A percentile compares a stretch with the other conserved stretches of the same genome.
Evolutionary conservation across 805 yeast species (phyloP).

Genomic region (Wickerhamomyces tratensis): DNA sequence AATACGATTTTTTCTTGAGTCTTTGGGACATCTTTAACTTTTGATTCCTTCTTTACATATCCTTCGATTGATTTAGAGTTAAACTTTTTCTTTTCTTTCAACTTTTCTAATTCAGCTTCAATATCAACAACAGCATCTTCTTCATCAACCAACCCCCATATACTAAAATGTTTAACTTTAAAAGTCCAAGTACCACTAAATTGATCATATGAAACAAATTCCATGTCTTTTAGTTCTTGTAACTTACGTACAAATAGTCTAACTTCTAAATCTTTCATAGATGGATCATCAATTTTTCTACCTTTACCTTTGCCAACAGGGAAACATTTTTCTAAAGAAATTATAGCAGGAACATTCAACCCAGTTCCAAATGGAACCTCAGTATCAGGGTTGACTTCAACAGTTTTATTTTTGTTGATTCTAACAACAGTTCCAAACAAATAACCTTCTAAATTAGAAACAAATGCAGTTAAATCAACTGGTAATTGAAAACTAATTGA

Average conservation of each 20-base stretch:
- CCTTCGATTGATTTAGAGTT: background rate
- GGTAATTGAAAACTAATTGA: constrained; percentile 56
- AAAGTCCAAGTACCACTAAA: constrained; percentile 69
- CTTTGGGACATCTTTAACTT: background rate
- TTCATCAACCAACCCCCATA: constrained; percentile 83
- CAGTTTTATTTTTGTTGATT: constrained; percentile 37
- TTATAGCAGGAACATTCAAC: constrained; percentile 67
- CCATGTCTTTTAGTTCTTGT: constrained; percentile 56
- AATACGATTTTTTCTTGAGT: background rate
- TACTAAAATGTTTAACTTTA: constrained; percentile 83
- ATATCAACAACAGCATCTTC: constrained; percentile 48
- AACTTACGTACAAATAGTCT: constrained; percentile 40
- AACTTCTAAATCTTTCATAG: constrained; percentile 27
- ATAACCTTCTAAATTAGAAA: constrained; percentile 23
- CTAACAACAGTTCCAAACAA: constrained; percentile 33
- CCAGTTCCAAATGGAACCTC: constrained; percentile 63
- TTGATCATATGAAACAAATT: constrained; percentile 73
- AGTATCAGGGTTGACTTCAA: constrained; percentile 57
- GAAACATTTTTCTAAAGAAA: constrained; percentile 51
- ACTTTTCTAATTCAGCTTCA: constrained; percentile 23
- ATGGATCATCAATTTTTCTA: constrained; percentile 2
- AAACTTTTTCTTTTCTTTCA: constrained; percentile 9
- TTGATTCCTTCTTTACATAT: background rate
- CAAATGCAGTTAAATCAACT: constrained; percentile 55
- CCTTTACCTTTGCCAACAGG: constrained; percentile 28